Evolutionary conservation across 371 early-diverging fungal genomes (phyloP).

Genomic region (Rhizopus delemar): DNA sequence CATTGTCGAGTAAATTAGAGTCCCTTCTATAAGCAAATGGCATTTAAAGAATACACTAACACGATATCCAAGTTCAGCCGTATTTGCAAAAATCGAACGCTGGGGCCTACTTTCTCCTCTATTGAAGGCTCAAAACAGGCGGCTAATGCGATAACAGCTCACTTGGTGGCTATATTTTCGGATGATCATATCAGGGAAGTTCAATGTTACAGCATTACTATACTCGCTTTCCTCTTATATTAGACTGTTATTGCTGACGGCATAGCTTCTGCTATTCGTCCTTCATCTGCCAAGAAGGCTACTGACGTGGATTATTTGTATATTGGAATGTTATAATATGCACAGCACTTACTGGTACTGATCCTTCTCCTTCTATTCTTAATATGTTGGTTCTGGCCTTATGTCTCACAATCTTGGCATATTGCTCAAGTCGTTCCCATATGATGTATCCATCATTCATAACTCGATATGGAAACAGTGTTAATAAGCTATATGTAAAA

Average conservation of each 20-base stretch:
- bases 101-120: not conserved
- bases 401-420: slow-evolving; percentile 20
- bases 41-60: not conserved
- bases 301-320: slow-evolving; percentile 25
- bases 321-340: slow-evolving; percentile 26
- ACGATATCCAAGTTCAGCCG: not conserved
- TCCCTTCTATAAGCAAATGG: slow-evolving; percentile 10
- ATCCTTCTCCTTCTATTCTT: slow-evolving; percentile 8
- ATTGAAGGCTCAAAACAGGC: slow-evolving; percentile 4
- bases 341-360: not conserved
- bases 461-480: too few relatives aligned
- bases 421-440: slow-evolving; percentile 31
- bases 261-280: not conserved
- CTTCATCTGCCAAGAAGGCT: slow-evolving; percentile 17
- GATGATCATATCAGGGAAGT: not conserved
- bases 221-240: not conserved
- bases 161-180: not conserved
- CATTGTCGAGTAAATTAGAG: slow-evolving; percentile 20
- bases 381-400: slow-evolving; percentile 22
- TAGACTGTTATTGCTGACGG: not conserved
- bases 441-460: too few relatives aligned
- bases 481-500: too few relatives aligned
- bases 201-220: not conserved
- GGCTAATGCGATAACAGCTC: slow-evolving; percentile 6
- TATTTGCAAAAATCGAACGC: slow-evolving; percentile 1